Evolutionary conservation across 2,329 filamentous ascomycete genomes (phyloP), one percentile per base, ranked within the genome.

Genomic region (Pseudogymnoascus sp.): DNA sequence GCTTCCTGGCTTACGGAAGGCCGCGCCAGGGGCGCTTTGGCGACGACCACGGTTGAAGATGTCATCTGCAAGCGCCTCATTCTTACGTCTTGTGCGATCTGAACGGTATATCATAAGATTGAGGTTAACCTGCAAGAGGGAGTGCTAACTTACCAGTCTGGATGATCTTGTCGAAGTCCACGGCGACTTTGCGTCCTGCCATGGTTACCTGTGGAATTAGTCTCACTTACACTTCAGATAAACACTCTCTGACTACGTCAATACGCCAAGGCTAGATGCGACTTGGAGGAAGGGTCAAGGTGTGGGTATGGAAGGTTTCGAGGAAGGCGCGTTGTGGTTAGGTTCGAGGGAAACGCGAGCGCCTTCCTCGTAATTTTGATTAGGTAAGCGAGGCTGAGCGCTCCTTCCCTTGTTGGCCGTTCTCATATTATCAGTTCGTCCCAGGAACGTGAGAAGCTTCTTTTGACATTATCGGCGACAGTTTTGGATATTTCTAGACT

Each of bases 1-100:
- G 60, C 73, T 70, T 63, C 73, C 72, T 65, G 76, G 73, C 70
- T 78, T 84, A 63, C 78, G 72, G n/a, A 40, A 24, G 64, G 75
- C 81, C 46, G 76, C 68, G 31, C 72, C 75, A 40, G 86, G 77
- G 11, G 77, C 81, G 71, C 83, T 88, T 61, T 82, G 75, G 68
- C 87, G 84, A 64, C 81, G 77, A 62, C 75, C 76, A 71, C 84
- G 83, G 68, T 84, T 84, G 68, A 93, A 87, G 71, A 93, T 90
- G 71, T 84, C 81, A 69, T 89, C 82, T 33, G 89, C 89, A n/a
- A 91, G 82, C 3, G 78, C 81, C 72, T 90, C 84, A 69, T 89
- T 87, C 77, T 86, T 87, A 77, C 89, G 89, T 73, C 86, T 84
- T 73, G 89, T 82, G 65, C 89, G 87, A 65, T 73, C 73, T 74